Evolutionary conservation across 371 early-diverging fungal genomes (phyloP).

Genomic region (Catenaria anguillulae): DNA sequence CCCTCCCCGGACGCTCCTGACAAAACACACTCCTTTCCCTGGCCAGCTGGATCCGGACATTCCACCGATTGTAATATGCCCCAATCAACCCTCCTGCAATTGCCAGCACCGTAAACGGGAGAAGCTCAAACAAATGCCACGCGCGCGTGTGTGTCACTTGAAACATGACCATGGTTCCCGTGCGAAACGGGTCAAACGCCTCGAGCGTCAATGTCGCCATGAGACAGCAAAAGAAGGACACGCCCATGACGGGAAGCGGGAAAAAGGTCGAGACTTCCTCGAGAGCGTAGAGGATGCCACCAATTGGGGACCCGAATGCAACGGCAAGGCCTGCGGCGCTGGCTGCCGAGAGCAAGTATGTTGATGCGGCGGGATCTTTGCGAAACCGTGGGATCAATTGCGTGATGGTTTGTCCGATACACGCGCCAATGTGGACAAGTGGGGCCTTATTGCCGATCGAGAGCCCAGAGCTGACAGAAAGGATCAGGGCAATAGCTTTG

Average conservation of each 20-base stretch:
- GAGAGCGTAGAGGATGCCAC: slow-evolving; percentile 76
- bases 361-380: slow-evolving; percentile 16
- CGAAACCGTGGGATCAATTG: slow-evolving; percentile 19
- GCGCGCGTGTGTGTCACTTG: slow-evolving; percentile 60
- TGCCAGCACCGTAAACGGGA: slow-evolving; percentile 66
- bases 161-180: slow-evolving; percentile 79
- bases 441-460: slow-evolving; percentile 33
- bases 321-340: slow-evolving; percentile 83
- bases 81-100: slow-evolving; percentile 71
- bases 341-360: slow-evolving; percentile 76
- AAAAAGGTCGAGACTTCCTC: slow-evolving; percentile 88
- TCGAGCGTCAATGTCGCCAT: slow-evolving; percentile 37
- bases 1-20: slow-evolving; percentile 39
- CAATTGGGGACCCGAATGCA: slow-evolving; percentile 83
- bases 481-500: slow-evolving; percentile 10
- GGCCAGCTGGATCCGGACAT: slow-evolving; percentile 44
- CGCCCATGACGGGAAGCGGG: slow-evolving; percentile 76
- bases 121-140: slow-evolving; percentile 74
- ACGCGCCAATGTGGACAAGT: slow-evolving; percentile 29
- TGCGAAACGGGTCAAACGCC: slow-evolving; percentile 72
- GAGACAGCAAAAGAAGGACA: slow-evolving; percentile 80
- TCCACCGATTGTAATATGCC: slow-evolving; percentile 53
- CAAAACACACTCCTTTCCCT: slow-evolving; percentile 15
- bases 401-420: slow-evolving; percentile 23
- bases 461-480: slow-evolving; percentile 24